A percentile compares a stretch with the other conserved stretches of the same genome.
Conservation (phyloP, 305 asterid genomes). For the Plantago lanceolata region DNA sequence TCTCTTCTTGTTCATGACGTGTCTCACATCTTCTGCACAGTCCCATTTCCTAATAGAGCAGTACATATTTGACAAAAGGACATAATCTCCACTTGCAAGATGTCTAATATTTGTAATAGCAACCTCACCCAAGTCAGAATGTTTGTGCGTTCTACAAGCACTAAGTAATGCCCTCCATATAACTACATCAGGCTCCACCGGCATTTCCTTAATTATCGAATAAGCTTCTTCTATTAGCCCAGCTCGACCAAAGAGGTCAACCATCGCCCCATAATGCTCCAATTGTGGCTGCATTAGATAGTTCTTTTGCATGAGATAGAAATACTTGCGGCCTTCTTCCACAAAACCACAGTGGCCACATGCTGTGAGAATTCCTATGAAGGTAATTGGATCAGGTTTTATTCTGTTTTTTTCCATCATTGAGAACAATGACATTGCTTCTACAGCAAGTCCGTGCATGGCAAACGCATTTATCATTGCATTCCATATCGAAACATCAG, state of each 20-base stretch:
- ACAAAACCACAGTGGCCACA: conserved; percentile 71
- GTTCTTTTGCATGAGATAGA: conserved; percentile 46
- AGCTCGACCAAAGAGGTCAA: conserved; percentile 64
- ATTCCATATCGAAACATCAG: conserved; percentile 65
- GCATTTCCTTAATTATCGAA: conserved; percentile 54
- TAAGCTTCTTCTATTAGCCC: conserved; percentile 61
- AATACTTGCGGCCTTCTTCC: conserved; percentile 53
- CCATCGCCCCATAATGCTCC: conserved; percentile 81
- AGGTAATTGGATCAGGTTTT: conserved; percentile 57
- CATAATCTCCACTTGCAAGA: conserved; percentile 61
- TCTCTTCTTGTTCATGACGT: conserved; percentile 46
- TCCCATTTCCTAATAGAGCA: conserved; percentile 60
- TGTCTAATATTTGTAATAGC: conserved; percentile 43
- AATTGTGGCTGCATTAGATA: conserved; percentile 58
- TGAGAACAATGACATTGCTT: conserved; percentile 47
- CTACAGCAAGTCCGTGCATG: conserved; percentile 61
- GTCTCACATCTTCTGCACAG: conserved; percentile 52
- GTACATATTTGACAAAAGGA: conserved; percentile 60
- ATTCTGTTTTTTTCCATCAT: conserved; percentile 42
- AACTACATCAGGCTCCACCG: conserved; percentile 59
- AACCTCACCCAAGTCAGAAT: conserved; percentile 48
- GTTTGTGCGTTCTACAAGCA: conserved; percentile 63
- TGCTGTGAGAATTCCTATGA: conserved; percentile 58
- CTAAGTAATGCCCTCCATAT: conserved; percentile 67
- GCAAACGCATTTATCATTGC: conserved; percentile 74